A percentile compares a stretch with the other conserved stretches of the same genome.
phyloP scores from a whole-genome alignment of 495 filamentous ascomycete species.

The Tuber indicum region DNA sequence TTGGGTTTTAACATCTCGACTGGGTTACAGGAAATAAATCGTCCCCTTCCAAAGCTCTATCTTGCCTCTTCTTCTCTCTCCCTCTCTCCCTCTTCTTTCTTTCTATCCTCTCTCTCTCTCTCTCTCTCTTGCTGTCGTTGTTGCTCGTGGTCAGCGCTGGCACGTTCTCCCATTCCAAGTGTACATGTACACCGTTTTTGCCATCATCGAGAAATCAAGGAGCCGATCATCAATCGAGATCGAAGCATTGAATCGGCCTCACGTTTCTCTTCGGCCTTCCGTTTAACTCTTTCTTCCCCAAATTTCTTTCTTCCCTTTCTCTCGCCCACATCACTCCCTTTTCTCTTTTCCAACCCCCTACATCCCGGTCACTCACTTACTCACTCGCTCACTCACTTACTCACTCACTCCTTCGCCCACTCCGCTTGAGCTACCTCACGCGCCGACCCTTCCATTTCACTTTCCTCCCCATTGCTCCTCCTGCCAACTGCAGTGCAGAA shows the following conservation, averaged over 20 bases:
- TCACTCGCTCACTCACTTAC: background rate
- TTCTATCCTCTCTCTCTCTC: background rate
- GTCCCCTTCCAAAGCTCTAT: background rate
- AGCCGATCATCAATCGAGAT: constrained; percentile 40
- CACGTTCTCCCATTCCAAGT: constrained; percentile 18
- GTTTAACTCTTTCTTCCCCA: constrained; percentile 18
- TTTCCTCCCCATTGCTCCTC: background rate
- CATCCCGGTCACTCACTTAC: background rate
- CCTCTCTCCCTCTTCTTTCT: constrained; percentile 8
- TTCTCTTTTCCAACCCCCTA: background rate
- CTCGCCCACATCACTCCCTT: constrained; percentile 1
- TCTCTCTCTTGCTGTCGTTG: constrained; percentile 7
- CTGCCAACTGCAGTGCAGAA: background rate
- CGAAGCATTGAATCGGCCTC: constrained; percentile 34
- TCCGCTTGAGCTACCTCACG: background rate
- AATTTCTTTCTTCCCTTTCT: constrained; percentile 5
- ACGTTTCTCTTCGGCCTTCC: constrained; percentile 28
- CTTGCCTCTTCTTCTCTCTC: background rate
- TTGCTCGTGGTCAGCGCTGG: constrained; percentile 16
- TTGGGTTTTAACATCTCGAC: background rate
- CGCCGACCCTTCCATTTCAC: background rate
- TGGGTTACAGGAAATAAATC: constrained; percentile 12
- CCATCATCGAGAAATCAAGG: constrained; percentile 27
- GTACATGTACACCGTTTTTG: constrained; percentile 16
- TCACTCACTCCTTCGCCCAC: background rate